Conservation (phyloP, 495 filamentous ascomycete species). For the Penicillium turbatum region DNA sequence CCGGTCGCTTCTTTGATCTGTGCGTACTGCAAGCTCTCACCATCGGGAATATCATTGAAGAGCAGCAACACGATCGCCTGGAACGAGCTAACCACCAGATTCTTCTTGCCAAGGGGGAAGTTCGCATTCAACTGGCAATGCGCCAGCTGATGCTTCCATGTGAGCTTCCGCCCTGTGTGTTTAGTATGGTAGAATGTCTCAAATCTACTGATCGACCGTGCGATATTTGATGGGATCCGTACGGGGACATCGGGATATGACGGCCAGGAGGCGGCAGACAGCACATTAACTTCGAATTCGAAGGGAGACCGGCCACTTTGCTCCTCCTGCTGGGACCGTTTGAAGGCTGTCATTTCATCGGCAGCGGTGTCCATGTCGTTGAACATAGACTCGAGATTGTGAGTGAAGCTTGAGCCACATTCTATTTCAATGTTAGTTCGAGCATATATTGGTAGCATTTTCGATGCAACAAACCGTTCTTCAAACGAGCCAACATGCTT, state of each 20-base stretch:
- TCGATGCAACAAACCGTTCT: constrained; percentile 52
- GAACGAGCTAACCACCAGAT: constrained; percentile 80
- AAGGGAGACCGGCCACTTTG: constrained; percentile 41
- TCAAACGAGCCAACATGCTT: constrained; percentile 87
- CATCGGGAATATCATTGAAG: constrained; percentile 70
- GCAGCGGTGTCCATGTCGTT: constrained; percentile 89
- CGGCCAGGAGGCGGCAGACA: constrained; percentile 87
- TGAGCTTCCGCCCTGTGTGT: constrained; percentile 77
- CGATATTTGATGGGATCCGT: constrained; percentile 67
- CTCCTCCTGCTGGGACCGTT: constrained; percentile 39
- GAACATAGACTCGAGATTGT: constrained; percentile 98
- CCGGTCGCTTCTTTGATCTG: constrained; percentile 67
- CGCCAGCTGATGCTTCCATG: constrained; percentile 88
- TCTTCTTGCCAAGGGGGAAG: constrained; percentile 76
- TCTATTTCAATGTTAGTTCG: constrained; percentile 44
- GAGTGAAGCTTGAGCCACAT: constrained; percentile 88
- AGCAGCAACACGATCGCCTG: constrained; percentile 87
- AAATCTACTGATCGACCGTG: constrained; percentile 64
- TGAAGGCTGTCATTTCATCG: constrained; percentile 78
- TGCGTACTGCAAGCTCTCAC: constrained; percentile 57
- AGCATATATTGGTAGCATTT: neutral
- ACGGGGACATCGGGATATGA: constrained; percentile 79
- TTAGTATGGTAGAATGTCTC: constrained; percentile 79
- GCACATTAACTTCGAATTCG: constrained; percentile 80
- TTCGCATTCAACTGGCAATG: constrained; percentile 77